Percentiles rank a stretch among this genome's conserved stretches.
These are phyloP conservation scores for Phaeosphaeriaceae sp. DNA, from an alignment of 2,329 filamentous ascomycete genomes.

Conservation along the genomic window DNA sequence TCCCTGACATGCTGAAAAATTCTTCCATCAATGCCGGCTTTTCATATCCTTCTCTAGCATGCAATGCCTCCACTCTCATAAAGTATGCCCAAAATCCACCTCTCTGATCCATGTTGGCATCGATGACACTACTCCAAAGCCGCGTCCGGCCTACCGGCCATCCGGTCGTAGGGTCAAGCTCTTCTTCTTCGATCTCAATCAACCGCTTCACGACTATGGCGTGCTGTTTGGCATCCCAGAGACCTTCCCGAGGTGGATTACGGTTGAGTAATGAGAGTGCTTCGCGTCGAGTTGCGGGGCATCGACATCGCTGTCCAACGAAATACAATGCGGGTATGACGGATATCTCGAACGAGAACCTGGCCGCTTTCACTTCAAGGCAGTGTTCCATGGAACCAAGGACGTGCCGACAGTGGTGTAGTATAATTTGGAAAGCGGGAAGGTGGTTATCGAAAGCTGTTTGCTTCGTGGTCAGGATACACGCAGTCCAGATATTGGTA, in stretches of 20 bases:
- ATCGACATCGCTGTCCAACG: conserved; percentile 10
- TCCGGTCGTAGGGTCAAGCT: conserved; percentile 23
- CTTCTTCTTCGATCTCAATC: conserved; percentile 30
- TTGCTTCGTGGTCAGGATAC: conserved; percentile 14
- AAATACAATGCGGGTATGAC: not conserved
- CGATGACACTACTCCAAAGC: conserved; percentile 21
- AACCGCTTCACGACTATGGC: conserved; percentile 18
- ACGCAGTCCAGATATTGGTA: conserved; percentile 16
- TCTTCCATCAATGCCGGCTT: not conserved
- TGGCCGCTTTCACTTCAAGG: conserved; percentile 13
- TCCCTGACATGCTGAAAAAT: not conserved
- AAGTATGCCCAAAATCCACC: conserved; percentile 23
- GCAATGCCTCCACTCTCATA: not conserved
- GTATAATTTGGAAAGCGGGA: conserved; percentile 20
- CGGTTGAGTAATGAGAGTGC: conserved; percentile 23
- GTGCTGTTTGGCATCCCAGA: conserved; percentile 30
- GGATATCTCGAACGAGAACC: conserved; percentile 29
- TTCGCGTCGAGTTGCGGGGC: conserved; percentile 28
- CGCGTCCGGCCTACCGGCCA: conserved; percentile 23
- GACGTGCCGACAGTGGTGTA: conserved; percentile 23
- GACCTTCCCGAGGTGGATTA: conserved; percentile 27
- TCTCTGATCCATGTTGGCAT: conserved; percentile 22
- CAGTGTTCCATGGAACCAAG: conserved; percentile 18
- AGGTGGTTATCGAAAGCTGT: conserved; percentile 23
- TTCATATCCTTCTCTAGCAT: not conserved